Base-by-base conservation (phyloP, 768 basidiomycete genomes). In the Mycena metata region DNA sequence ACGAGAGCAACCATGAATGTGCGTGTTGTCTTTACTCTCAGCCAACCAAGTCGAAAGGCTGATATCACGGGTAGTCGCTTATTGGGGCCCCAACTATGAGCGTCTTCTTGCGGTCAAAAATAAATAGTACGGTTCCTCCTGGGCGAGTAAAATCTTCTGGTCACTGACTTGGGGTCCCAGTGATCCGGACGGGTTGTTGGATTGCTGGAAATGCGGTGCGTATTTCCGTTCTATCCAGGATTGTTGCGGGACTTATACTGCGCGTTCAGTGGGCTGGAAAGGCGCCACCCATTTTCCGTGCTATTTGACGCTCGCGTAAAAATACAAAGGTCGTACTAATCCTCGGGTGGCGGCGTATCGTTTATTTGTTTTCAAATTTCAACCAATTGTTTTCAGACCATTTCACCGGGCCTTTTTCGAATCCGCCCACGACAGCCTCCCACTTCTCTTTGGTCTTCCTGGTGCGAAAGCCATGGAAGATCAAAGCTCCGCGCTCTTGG, bases 161-260 rank as follows among this genome's bases (percentile, higher is more conserved):
- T 12, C 26, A 6, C 45, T 47, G 30, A 57, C 9, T 30, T 7
- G 13, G n/a, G n/a, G n/a, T n/a, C n/a, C 10, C 42, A 80, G 78
- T 60, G 79, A 79, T 57, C 78, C 78, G 11, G 3, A 66, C 11
- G 62, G 73, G 11, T 54, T 80, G 12, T 67, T 80, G 41, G 74
- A 79, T 64, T 80, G 79, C 60, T 80, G 79, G 78, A 74, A 75
- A 57, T 80, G 79, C 52, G 79, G 79, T 80, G 62, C 15, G 78
- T 71, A 16, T 8, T 47, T 21, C 19, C 8, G 17, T 11, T 21
- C 6, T 47, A 21, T n/a, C n/a, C n/a, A 47, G n/a, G 2, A n/a
- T 17, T n/a, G 21, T 6, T n/a, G n/a, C n/a, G n/a, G n/a, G n/a
- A n/a, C 19, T 9, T n/a, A n/a, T 47, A 8, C 13, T 5, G 16